Conservation (phyloP, 2,329 filamentous ascomycete species). For the Rhynchosporium agropyri region DNA sequence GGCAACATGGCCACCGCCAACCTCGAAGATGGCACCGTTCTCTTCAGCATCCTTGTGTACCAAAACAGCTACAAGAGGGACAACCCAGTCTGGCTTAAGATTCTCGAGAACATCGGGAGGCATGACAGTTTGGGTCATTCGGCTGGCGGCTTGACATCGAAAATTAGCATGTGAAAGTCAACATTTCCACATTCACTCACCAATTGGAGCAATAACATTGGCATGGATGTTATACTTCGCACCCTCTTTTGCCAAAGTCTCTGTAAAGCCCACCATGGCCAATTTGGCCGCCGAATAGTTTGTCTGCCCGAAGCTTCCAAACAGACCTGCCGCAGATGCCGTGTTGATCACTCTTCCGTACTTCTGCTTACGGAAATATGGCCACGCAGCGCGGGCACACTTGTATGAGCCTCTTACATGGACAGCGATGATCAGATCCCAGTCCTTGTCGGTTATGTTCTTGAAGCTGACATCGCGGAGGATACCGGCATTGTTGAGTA, state of each 20-base stretch:
- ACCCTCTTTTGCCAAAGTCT: slow-evolving; percentile 97
- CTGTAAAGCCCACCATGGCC: slow-evolving; percentile 93
- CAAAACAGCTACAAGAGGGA: slow-evolving; percentile 86
- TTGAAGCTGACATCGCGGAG: slow-evolving; percentile 93
- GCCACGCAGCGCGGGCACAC: slow-evolving; percentile 92
- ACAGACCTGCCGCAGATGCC: slow-evolving; percentile 91
- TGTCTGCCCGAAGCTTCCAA: slow-evolving; percentile 92
- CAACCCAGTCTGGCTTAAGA: slow-evolving; percentile 86
- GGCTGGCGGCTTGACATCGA: slow-evolving; percentile 70
- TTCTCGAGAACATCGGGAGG: slow-evolving; percentile 84
- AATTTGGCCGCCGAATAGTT: slow-evolving; percentile 98
- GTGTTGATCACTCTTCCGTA: slow-evolving; percentile 97
- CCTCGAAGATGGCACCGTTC: slow-evolving; percentile 89
- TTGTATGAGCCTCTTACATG: slow-evolving; percentile 95
- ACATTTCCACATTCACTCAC: slow-evolving; percentile 30
- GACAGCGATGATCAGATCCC: slow-evolving; percentile 92
- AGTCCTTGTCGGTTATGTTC: slow-evolving; percentile 97
- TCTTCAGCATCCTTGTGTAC: slow-evolving; percentile 83
- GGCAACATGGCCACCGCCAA: slow-evolving; percentile 86
- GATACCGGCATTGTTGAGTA: slow-evolving; percentile 98
- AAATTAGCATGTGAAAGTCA: slow-evolving; percentile 28
- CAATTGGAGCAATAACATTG: slow-evolving; percentile 92
- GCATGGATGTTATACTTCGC: slow-evolving; percentile 95
- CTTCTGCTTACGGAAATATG: slow-evolving; percentile 98
- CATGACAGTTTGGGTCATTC: slow-evolving; percentile 96